These are phyloP conservation scores for Corymbia citriodora DNA, from an alignment of 441 rosid genomes.

Conservation along the genomic window DNA sequence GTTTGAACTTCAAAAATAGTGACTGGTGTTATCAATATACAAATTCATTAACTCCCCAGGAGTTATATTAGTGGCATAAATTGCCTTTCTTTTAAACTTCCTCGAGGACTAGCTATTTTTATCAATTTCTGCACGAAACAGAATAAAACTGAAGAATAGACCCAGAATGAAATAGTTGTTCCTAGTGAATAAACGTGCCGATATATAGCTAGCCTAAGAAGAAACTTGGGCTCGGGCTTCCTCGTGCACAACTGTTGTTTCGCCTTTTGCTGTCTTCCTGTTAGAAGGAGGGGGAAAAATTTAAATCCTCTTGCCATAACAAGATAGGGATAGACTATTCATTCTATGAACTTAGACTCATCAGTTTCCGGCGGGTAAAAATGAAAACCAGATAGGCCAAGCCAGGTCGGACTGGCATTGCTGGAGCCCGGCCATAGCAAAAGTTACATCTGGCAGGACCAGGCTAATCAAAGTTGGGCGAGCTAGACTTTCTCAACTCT, in stretches of 20 bases:
- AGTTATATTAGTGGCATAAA: not conserved
- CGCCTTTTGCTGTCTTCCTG: not conserved
- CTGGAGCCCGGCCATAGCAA: not conserved
- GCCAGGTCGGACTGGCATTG: not conserved
- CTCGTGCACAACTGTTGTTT: not conserved
- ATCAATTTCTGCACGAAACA: not conserved
- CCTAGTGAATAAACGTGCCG: not conserved
- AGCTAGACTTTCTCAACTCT: not conserved
- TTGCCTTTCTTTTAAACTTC: not conserved
- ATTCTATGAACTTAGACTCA: not conserved
- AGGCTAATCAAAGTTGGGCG: not conserved
- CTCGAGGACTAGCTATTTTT: not conserved
- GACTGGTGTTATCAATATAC: not conserved
- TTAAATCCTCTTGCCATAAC: not conserved
- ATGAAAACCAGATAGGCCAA: not conserved
- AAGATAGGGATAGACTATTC: not conserved
- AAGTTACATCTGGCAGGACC: not conserved
- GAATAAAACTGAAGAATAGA: not conserved
- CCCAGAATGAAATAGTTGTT: not conserved
- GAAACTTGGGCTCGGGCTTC: not conserved
- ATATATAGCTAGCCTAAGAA: not conserved
- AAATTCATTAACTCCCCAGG: not conserved
- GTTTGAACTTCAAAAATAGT: not conserved
- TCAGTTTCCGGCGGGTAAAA: not conserved
- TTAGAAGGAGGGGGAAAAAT: not conserved